Evolutionary conservation across 495 filamentous ascomycete genomes (phyloP), one percentile per base, ranked within the genome.

Genomic region (Penicillium maclennaniae): DNA sequence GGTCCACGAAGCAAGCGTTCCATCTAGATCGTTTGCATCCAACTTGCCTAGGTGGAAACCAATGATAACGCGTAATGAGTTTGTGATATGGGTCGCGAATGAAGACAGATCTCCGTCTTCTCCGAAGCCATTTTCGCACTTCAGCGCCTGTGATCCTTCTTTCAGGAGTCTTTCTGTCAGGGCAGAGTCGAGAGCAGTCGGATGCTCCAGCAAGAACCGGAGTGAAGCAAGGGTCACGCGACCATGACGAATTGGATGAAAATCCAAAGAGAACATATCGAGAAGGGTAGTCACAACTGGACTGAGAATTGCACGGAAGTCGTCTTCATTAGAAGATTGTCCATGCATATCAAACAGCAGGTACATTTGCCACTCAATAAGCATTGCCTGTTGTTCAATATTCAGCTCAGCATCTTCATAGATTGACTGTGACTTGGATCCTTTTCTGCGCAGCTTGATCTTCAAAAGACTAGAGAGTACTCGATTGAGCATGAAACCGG

Each of bases 301-400:
- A n/a, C 56, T 58, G 9, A 74, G 59, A 3, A 65, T 55, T 14
- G 50, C 56, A 14, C 62, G 67, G n/a, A 73, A 75, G 25, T 54
- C 47, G 23, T 72, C 65, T 31, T 70, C 68, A 15, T 52, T 66
- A 9, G 58, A 48, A 21, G 62, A 58, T 20, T 63, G 58, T 7
- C 48, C 26, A 20, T 69, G 63, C 23, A 72, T 51, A 34, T 75
- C 71, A 20, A 62, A 47, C 39, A 78, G 47, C 8, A 77, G 52
- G 12, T 59, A 45, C 46, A 86, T 60, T 55, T 86, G 81, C 71
- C 75, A 81, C 60, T 85, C 82, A 14, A 87, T 67, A 26, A 86
- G 49, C 16, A 77, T 50, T 9, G 75, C 79, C 55, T 78, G 61
- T 47, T 72, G 61, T 20, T 63, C 55, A 15, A 54, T 15, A 4